Conservation (phyloP, 2,329 filamentous ascomycete species). For the Aspergillus alliaceus region DNA sequence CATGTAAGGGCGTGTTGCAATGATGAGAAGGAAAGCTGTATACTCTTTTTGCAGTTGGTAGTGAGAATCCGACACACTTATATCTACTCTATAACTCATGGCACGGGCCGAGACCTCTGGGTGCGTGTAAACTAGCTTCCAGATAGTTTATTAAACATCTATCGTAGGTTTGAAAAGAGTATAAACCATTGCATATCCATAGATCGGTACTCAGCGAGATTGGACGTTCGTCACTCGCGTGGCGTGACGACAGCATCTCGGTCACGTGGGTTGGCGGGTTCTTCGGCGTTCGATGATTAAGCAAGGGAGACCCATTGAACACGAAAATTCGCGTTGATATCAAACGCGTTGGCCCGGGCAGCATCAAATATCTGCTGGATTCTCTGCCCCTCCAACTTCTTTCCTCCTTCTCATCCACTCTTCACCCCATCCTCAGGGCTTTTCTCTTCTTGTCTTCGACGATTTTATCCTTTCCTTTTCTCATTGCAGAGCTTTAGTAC, state of each 20-base stretch:
- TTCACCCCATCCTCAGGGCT: constrained; percentile 14
- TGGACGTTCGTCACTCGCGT: not conserved
- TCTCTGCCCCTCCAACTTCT: constrained; percentile 29
- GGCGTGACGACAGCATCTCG: constrained; percentile 3
- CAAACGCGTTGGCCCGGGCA: constrained; percentile 25
- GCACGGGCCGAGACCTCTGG: not conserved
- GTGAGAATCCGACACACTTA: not conserved
- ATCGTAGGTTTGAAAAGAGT: not conserved
- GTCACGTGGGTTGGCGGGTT: not conserved
- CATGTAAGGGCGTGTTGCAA: not conserved
- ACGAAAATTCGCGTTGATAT: constrained; percentile 36
- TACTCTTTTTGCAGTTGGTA: not conserved
- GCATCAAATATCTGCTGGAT: constrained; percentile 34
- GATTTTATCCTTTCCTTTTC: constrained; percentile 2
- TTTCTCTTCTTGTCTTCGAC: constrained; percentile 6
- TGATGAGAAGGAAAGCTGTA: not conserved
- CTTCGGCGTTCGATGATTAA: not conserved
- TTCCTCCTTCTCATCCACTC: constrained; percentile 22
- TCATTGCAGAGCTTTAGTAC: constrained; percentile 4
- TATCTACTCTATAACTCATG: not conserved
- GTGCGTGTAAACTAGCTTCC: not conserved
- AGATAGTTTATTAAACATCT: not conserved
- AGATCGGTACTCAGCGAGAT: not conserved
- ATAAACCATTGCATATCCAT: not conserved
- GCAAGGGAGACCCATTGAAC: constrained; percentile 30